Conservation (phyloP, 2,329 filamentous ascomycete genomes). For the Fusarium mundagurra region DNA sequence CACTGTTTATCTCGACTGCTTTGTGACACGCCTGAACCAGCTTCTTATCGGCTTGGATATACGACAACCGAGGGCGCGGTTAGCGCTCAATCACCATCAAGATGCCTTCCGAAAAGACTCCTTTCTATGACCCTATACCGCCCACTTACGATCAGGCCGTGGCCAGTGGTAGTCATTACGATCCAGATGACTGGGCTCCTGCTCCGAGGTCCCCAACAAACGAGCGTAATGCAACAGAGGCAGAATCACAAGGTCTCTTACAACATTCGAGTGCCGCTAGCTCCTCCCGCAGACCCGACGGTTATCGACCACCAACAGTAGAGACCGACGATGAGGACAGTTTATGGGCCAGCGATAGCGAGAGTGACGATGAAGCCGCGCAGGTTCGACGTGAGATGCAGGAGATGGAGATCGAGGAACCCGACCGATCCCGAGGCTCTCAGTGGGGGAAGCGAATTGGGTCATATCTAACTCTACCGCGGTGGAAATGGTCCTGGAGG, state of each 20-base stretch:
- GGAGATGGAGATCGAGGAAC: slow-evolving; percentile 87
- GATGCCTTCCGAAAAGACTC: slow-evolving; percentile 53
- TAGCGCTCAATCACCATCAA: slow-evolving; percentile 29
- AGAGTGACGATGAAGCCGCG: slow-evolving; percentile 64
- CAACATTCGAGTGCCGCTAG: slow-evolving; percentile 58
- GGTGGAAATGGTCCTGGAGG: slow-evolving; percentile 66
- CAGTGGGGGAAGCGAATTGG: slow-evolving; percentile 66
- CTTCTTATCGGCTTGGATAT: slow-evolving; percentile 11
- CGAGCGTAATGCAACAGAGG: slow-evolving; percentile 73
- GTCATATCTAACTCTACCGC: slow-evolving; percentile 61
- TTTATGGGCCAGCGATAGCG: slow-evolving; percentile 60
- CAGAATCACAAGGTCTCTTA: slow-evolving; percentile 82
- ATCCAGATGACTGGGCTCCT: slow-evolving; percentile 45
- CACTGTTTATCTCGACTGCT: slow-evolving; percentile 8
- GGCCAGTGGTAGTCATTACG: slow-evolving; percentile 49
- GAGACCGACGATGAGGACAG: slow-evolving; percentile 77
- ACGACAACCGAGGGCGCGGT: slow-evolving; percentile 29
- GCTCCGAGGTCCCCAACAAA: slow-evolving; percentile 51
- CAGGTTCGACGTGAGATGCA: slow-evolving; percentile 84
- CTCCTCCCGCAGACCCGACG: slow-evolving; percentile 57
- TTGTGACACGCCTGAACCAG: slow-evolving; percentile 8
- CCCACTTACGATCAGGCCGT: slow-evolving; percentile 56
- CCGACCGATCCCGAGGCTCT: slow-evolving; percentile 55
- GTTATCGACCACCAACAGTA: slow-evolving; percentile 84
- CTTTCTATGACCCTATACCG: slow-evolving; percentile 56